phyloP scores from a whole-genome alignment of 768 basidiomycete genomes.

The Gloeopeniophorella convolvens region DNA sequence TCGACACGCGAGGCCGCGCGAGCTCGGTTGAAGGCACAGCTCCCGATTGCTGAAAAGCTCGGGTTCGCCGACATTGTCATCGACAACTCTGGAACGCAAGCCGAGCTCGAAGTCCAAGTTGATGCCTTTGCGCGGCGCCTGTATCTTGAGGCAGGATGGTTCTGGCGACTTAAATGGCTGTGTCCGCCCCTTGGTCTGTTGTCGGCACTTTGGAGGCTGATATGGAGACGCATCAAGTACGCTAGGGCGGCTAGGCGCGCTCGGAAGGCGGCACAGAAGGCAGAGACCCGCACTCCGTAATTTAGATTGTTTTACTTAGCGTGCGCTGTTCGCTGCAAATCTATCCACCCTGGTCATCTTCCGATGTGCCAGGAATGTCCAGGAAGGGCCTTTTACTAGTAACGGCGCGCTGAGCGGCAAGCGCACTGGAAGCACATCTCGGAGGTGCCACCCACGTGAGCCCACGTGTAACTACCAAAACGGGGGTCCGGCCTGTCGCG shows the following conservation, averaged over 20 bases:
- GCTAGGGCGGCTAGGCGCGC: too few species aligned
- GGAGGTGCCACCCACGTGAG: too few species aligned
- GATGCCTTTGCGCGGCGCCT: slow-evolving; percentile 39
- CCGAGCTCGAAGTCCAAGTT: slow-evolving; percentile 57
- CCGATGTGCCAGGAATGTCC: too few species aligned
- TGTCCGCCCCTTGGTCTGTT: slow-evolving; percentile 47
- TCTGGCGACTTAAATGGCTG: slow-evolving; percentile 58
- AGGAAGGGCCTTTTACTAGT: too few species aligned
- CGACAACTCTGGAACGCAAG: slow-evolving; percentile 77
- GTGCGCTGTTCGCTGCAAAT: too few species aligned
- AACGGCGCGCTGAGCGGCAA: too few species aligned
- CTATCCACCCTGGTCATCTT: too few species aligned
- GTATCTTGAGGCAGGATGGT: slow-evolving; percentile 42
- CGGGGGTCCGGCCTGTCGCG: too few species aligned
- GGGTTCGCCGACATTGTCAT: slow-evolving; percentile 80
- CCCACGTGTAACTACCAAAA: too few species aligned
- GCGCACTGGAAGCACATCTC: too few species aligned
- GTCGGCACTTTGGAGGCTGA: slow-evolving; percentile 38
- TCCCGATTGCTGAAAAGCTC: slow-evolving; percentile 73
- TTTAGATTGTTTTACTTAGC: too few species aligned
- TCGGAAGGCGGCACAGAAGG: slow-evolving; percentile 11
- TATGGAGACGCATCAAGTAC: slow-evolving; percentile 30
- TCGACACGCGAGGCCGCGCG: slow-evolving; percentile 62
- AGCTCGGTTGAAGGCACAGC: slow-evolving; percentile 71
- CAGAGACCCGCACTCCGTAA: neutral